Evolutionary conservation across 129 eudicot species (phyloP), one percentile per base, ranked within the genome.

Genomic region (Solidago caesia): DNA sequence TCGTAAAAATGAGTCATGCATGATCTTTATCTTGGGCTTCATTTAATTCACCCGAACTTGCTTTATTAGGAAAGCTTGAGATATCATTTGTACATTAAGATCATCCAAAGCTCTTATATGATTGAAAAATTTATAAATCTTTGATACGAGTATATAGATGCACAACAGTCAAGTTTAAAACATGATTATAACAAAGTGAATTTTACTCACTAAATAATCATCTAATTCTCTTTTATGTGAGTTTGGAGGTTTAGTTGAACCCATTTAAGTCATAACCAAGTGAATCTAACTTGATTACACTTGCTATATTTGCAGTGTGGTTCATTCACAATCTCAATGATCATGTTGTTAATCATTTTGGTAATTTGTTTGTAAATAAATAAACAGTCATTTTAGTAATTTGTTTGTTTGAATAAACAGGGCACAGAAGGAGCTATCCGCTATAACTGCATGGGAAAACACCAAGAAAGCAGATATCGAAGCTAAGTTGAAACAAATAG

Each of bases 361-460:
- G 16, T 59, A 25, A 27, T 41, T 21, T 21, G 21, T 21, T 21
- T 21, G 21, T 21, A 21, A 21, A 21, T 21, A 21, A 21, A 21
- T 21, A 21, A 21, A 21, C 21, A 47, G 4, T 47, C 52, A 5
- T 47, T 47, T 47, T 47, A 10, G 4, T 49, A 10, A 48, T 11
- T 42, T 73, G 59, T 44, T n/a, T 45, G 62, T 66, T 72, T 56
- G 63, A 66, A 60, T 60, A 62, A 72, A 80, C 85, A 92, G 98
- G 85, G 93, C 96, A 46, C 89, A 87, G 12, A 90, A 90, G 86
- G 82, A 86, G 79, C 74, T 90, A 13, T 74, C 98, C 29, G 81
- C 84, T 6, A 88, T 93, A 73, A 60, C 79, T 47, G 45, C 96
- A 67, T 90, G 98, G 98, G 98, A 93, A 75, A 93, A 90, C 87